A percentile compares a stretch with the other conserved stretches of the same genome.
phyloP scores from a whole-genome alignment of 768 basidiomycete genomes.

The Epithele typhae region DNA sequence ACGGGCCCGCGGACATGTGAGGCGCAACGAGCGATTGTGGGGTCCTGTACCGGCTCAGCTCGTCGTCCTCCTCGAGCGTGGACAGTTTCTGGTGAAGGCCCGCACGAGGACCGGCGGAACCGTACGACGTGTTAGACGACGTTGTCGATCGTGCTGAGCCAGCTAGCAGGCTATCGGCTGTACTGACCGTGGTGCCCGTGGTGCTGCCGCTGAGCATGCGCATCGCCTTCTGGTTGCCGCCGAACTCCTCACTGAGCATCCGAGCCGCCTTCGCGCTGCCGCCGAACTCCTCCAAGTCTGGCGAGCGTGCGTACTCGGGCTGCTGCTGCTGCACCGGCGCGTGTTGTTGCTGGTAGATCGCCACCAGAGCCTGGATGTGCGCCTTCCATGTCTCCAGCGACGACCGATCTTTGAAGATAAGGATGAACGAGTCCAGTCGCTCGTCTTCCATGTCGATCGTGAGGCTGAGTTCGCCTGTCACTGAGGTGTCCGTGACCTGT shows the following conservation, averaged over 20 bases:
- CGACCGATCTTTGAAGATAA: conserved; percentile 90
- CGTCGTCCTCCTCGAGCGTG: conserved; percentile 70
- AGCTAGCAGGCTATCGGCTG: conserved; percentile 59
- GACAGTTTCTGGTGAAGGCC: conserved; percentile 44
- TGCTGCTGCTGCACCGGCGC: conserved; percentile 16
- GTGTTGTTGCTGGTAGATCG: conserved; percentile 59
- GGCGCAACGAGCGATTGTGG: conserved; percentile 58
- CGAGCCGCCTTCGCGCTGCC: conserved; percentile 70
- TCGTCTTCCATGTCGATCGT: conserved; percentile 99
- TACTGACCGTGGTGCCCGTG: conserved; percentile 52
- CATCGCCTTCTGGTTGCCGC: conserved; percentile 72
- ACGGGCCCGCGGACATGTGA: conserved; percentile 68
- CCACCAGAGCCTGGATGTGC: conserved; percentile 77
- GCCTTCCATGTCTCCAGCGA: conserved; percentile 86
- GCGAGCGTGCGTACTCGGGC: conserved; percentile 31
- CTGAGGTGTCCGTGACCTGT: conserved; percentile 76
- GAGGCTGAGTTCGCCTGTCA: conserved; percentile 81
- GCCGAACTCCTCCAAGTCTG: conserved; percentile 64
- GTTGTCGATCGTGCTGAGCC: conserved; percentile 60
- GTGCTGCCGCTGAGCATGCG: conserved; percentile 79
- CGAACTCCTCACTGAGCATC: conserved; percentile 72
- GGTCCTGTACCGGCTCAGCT: conserved; percentile 48
- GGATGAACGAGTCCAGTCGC: conserved; percentile 87
- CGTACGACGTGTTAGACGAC: conserved; percentile 73
- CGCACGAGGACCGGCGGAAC: conserved; percentile 29